Base-by-base conservation (phyloP, 345 rosid species). In the Eutrema yunnanense region DNA sequence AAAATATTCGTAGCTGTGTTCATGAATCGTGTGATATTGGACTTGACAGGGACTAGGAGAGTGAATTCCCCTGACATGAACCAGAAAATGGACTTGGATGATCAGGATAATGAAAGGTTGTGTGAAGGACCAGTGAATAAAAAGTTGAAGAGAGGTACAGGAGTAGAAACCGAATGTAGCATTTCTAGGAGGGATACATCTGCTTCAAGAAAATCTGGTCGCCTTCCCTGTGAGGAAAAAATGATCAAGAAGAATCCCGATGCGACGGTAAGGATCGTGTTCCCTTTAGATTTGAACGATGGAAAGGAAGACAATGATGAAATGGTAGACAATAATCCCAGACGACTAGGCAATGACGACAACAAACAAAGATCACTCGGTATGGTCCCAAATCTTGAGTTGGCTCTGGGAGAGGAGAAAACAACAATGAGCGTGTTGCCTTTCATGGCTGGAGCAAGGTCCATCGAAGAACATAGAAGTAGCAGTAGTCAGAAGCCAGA, bases 331-430 rank as follows among this genome's bases (percentile, higher is more conserved):
- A 70, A 52, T 75, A 76, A 75, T 14, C 42, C 46, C 8, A 59
- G 78, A 72, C 62, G 81, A 27, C 81, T 83, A 85, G 62, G 47
- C 75, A 71, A 59, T 81, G 78, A 36, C 72, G 44, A n/a, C 2
- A 65, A n/a, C 73, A 80, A 19, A 52, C 54, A 62, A 78, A 78
- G 48, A 50, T 14, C 67, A 69, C 70, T 11, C 13, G 81, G 81
- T 65, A 82, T 57, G 67, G 60, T 75, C 65, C 97, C 92, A 49
- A 89, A 86, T 77, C 95, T 86, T 9, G 89, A 91, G 79, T 92
- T 91, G 69, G 97, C 89, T 69, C 74, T 89, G 71, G 96, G 92
- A 73, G 92, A 83, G 2, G 90, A 89, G 65, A 41, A 88, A 79
- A 65, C 58, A 68, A 62, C 56, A 9, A 29, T 37, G 32, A 72